These are phyloP conservation scores for Geranium incanum DNA, from an alignment of 441 rosid species.

Conservation along the genomic window DNA sequence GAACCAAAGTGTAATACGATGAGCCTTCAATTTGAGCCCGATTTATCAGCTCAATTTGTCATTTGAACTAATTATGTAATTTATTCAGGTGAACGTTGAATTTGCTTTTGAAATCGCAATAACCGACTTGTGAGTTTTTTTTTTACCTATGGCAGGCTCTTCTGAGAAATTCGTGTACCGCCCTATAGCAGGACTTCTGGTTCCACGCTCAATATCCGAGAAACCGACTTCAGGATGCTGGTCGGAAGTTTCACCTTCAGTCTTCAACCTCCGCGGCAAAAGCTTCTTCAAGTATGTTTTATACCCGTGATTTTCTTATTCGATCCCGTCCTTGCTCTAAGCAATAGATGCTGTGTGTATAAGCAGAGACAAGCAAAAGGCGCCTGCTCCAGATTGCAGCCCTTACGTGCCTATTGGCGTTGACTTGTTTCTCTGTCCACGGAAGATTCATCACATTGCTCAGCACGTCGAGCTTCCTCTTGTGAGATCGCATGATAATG, in stretches of 20 bases:
- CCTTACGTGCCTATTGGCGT: conserved; percentile 67
- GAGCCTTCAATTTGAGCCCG: no score
- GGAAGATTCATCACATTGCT: conserved; percentile 69
- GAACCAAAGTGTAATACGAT: no score
- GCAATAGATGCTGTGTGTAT: neutral
- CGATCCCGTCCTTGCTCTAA: neutral
- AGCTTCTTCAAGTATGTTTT: conserved; percentile 51
- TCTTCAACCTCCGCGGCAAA: conserved; percentile 64
- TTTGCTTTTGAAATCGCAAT: conserved; percentile 34
- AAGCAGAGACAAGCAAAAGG: conserved; percentile 64
- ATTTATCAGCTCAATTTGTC: no score
- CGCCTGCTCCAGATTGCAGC: conserved; percentile 50
- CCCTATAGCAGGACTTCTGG: conserved; percentile 54
- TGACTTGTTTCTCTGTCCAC: conserved; percentile 51
- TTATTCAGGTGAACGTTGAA: no score
- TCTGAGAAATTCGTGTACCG: conserved; percentile 45
- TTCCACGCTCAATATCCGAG: conserved; percentile 43
- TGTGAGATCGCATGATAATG: conserved; percentile 32
- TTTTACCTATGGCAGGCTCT: conserved; percentile 41
- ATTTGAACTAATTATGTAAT: no score
- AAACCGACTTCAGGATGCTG: conserved; percentile 54
- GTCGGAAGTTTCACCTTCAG: conserved; percentile 60
- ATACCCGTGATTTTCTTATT: conserved; percentile 32
- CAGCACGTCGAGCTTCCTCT: conserved; percentile 67
- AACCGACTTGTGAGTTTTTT: conserved; percentile 70